A percentile compares a stretch with the other conserved stretches of the same genome.
Conservation (phyloP, 257 asterid species). For the Capsicum rhomboideum region DNA sequence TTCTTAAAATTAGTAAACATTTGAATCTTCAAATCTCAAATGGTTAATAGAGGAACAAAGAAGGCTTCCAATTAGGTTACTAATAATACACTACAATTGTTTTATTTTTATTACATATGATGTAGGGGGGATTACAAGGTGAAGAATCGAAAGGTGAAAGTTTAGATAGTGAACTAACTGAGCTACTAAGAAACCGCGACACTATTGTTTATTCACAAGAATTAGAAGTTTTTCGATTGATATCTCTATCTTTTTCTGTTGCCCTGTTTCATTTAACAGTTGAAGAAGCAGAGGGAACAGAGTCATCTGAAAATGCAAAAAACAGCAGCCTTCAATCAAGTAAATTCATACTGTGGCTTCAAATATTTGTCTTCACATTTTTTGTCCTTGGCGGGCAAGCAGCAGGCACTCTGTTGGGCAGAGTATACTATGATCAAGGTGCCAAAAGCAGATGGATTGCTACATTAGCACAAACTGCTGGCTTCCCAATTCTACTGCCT, state of each 20-base stretch:
- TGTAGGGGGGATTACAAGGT: too few species aligned
- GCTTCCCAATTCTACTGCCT: constrained; percentile 5
- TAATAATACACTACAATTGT: too few species aligned
- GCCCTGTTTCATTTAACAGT: background rate
- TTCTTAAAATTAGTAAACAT: too few species aligned
- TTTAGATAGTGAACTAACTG: too few species aligned
- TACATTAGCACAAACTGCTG: background rate
- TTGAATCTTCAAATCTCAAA: too few species aligned
- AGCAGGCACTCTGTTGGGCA: background rate
- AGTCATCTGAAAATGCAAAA: background rate
- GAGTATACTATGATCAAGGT: constrained; percentile 1
- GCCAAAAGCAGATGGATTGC: constrained; percentile 8
- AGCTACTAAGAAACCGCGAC: too few species aligned
- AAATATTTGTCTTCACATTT: background rate
- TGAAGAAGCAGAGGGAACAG: background rate
- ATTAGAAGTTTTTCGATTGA: too few species aligned
- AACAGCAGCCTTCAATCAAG: background rate
- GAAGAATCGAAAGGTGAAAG: too few species aligned
- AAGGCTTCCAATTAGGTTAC: too few species aligned
- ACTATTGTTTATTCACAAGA: too few species aligned
- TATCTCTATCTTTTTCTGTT: background rate
- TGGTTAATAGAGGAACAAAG: too few species aligned
- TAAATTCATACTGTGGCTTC: background rate
- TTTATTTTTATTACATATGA: too few species aligned
- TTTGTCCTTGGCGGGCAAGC: background rate